Conservation (phyloP, 108 stramenopile genomes). For the Fragilaria crotonensis region DNA sequence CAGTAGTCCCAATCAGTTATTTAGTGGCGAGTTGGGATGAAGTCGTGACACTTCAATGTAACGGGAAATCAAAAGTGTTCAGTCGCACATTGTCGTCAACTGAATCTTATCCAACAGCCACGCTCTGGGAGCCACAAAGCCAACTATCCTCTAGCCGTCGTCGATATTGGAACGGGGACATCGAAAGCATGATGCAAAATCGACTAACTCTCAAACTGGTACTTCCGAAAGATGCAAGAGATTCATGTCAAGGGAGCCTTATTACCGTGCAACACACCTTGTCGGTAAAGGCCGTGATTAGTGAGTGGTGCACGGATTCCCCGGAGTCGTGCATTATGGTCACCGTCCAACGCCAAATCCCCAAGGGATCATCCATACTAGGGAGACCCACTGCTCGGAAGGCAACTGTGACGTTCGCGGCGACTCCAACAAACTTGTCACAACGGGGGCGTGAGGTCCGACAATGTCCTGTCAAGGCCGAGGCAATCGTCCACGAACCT, state of each 20-base stretch:
- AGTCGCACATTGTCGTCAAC: not conserved
- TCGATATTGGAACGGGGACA: not conserved
- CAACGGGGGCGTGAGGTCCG: too few species aligned
- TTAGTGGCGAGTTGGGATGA: not conserved
- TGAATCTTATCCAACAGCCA: not conserved
- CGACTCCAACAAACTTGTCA: too few species aligned
- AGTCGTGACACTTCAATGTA: not conserved
- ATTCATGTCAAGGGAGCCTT: constrained; percentile 2
- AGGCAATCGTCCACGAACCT: too few species aligned
- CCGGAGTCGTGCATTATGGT: not conserved
- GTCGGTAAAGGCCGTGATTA: constrained; percentile 1
- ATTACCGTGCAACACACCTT: constrained; percentile 9
- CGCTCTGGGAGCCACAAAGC: not conserved
- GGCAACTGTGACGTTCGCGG: too few species aligned
- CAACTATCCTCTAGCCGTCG: not conserved
- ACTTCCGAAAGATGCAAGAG: constrained; percentile 6
- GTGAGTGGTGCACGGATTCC: constrained; percentile 1
- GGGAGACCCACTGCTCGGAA: too few species aligned
- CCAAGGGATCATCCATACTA: not conserved
- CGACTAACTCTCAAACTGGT: not conserved
- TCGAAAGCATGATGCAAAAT: not conserved
- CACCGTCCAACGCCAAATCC: not conserved
- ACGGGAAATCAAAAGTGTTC: not conserved
- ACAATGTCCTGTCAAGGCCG: too few species aligned
- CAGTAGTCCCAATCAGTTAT: not conserved